Conservation (phyloP, 2,329 filamentous ascomycete genomes). For the Elsinoe batatas region DNA sequence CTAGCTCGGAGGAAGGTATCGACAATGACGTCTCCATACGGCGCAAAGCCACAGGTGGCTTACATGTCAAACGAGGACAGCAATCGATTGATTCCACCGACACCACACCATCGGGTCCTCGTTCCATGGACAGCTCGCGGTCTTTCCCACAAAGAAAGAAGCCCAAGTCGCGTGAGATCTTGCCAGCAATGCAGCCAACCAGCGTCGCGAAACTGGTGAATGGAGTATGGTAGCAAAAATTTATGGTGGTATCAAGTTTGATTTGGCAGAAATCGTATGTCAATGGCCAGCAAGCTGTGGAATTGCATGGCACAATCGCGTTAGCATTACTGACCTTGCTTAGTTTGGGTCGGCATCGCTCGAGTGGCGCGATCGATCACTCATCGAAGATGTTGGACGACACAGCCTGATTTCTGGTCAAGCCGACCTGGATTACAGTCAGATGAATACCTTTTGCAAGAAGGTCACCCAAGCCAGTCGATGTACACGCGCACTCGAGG, state of each 20-base stretch:
- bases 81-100: not conserved
- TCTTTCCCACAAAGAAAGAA: conserved; percentile 1
- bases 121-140: not conserved
- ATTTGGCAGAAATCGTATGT: conserved; percentile 27
- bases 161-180: not conserved
- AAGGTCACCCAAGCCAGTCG: conserved; percentile 43
- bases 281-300: not conserved
- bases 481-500: conserved; percentile 47
- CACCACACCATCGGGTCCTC: not conserved
- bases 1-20: not conserved
- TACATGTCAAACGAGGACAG: conserved; percentile 2
- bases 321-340: conserved; percentile 18
- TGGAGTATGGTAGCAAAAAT: conserved; percentile 42
- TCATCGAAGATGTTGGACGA: not conserved
- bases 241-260: conserved; percentile 33
- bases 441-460: conserved; percentile 35
- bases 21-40: not conserved
- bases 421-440: conserved; percentile 26
- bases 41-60: conserved; percentile 2
- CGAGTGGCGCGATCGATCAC: conserved; percentile 5
- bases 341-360: conserved; percentile 12
- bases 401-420: not conserved
- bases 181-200: conserved; percentile 34
- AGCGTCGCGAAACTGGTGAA: conserved; percentile 40
- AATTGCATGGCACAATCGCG: not conserved